A percentile compares a stretch with the other conserved stretches of the same genome.
Conservation (phyloP, 495 filamentous ascomycete species). For the Hypomontagnella monticulosa region DNA sequence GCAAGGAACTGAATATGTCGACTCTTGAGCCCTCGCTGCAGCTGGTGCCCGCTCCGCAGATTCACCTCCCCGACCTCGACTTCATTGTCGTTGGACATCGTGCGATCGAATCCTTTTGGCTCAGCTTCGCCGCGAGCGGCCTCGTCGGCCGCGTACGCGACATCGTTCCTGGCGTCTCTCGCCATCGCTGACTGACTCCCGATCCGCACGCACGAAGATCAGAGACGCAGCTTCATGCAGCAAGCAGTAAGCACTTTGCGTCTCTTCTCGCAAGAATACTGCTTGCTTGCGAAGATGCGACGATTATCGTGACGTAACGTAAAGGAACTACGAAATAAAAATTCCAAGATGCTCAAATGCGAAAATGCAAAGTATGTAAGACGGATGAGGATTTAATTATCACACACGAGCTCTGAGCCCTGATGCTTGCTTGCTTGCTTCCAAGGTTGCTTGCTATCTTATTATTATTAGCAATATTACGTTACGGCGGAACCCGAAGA, state of each 20-base stretch:
- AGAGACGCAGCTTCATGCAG: background rate
- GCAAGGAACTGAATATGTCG: slow-evolving; percentile 78
- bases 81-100: slow-evolving; percentile 47
- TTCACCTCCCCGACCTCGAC: slow-evolving; percentile 60
- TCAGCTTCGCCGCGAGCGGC: slow-evolving; percentile 47
- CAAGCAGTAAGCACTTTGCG: background rate
- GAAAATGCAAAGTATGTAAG: too few relatives aligned
- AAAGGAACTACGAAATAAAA: too few relatives aligned
- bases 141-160: slow-evolving; percentile 20
- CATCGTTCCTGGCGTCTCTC: background rate
- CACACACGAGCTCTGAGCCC: too few relatives aligned
- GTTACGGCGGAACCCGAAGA: too few relatives aligned
- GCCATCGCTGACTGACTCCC: slow-evolving; percentile 15
- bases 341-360: too few relatives aligned
- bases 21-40: slow-evolving; percentile 70
- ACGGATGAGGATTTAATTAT: too few relatives aligned
- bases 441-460: too few relatives aligned
- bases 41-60: slow-evolving; percentile 62
- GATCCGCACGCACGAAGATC: too few relatives aligned
- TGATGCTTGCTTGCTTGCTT: too few relatives aligned
- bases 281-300: too few relatives aligned
- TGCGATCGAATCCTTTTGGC: slow-evolving; percentile 59
- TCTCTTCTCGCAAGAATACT: background rate
- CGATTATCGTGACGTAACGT: too few relatives aligned
- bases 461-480: too few relatives aligned